Conservation (phyloP, 371 early-diverging fungal genomes). For the Mortierella sp. region DNA sequence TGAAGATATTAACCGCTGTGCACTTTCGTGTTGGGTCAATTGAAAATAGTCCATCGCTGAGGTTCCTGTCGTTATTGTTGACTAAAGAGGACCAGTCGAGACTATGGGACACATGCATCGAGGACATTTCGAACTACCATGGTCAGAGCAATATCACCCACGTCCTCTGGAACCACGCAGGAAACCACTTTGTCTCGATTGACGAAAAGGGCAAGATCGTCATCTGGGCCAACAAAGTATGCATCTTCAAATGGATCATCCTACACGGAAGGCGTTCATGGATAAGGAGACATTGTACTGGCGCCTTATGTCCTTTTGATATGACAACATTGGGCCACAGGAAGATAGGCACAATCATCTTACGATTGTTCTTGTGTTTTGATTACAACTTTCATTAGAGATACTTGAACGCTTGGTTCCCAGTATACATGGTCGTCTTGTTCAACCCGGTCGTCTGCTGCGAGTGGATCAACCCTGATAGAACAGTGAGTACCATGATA, state of each 20-base stretch:
- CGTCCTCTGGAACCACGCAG: conserved; percentile 48
- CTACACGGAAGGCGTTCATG: neutral
- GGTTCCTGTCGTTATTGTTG: conserved; percentile 44
- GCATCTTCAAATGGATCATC: neutral
- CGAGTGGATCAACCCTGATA: conserved; percentile 55
- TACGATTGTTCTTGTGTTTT: neutral
- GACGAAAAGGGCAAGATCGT: conserved; percentile 56
- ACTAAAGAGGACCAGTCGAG: conserved; percentile 35
- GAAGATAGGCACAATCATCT: neutral
- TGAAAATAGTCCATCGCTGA: conserved; percentile 41
- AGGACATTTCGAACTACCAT: conserved; percentile 52
- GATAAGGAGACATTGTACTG: neutral
- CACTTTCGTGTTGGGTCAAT: neutral
- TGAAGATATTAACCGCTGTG: neutral
- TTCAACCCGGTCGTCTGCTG: conserved; percentile 54
- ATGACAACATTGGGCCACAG: neutral
- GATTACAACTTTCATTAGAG: conserved; percentile 19
- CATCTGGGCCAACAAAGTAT: conserved; percentile 56
- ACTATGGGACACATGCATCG: conserved; percentile 55
- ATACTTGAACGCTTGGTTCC: conserved; percentile 54
- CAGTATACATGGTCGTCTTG: conserved; percentile 43
- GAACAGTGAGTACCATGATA: conserved; percentile 32
- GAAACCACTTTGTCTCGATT: conserved; percentile 46
- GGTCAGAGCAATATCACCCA: conserved; percentile 53
- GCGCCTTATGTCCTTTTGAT: neutral